Conservation (phyloP, 495 filamentous ascomycete species). For the Saxispiralis lemnorum region DNA sequence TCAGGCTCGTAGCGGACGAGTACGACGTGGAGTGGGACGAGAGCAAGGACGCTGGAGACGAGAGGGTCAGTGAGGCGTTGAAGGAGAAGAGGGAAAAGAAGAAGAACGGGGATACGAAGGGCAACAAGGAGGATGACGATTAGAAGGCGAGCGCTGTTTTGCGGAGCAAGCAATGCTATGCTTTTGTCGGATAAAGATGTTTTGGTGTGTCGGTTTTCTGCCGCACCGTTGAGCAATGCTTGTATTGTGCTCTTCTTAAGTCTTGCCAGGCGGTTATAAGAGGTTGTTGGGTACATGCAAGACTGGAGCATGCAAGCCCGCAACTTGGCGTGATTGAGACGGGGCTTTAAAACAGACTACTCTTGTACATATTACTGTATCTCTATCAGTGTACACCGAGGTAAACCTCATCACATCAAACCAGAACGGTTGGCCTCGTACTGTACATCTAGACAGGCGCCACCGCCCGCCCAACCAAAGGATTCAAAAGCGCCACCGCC, state of each 20-base stretch:
- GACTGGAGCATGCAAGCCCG: too few relatives aligned
- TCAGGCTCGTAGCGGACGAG: constrained; percentile 63
- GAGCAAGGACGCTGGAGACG: constrained; percentile 42
- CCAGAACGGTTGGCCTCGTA: too few relatives aligned
- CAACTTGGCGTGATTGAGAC: background rate
- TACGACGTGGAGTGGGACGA: constrained; percentile 96
- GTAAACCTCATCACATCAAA: too few relatives aligned
- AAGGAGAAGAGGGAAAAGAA: constrained; percentile 27
- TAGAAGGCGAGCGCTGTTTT: too few relatives aligned
- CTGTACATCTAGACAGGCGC: background rate
- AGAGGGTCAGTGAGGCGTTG: constrained; percentile 25
- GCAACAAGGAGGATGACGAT: constrained; percentile 25
- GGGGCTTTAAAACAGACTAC: background rate
- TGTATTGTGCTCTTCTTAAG: too few relatives aligned
- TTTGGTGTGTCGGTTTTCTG: too few relatives aligned
- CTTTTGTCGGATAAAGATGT: too few relatives aligned
- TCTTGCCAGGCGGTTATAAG: too few relatives aligned
- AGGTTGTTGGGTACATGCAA: too few relatives aligned
- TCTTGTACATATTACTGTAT: background rate
- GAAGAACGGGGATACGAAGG: constrained; percentile 28
- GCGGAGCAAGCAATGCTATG: too few relatives aligned
- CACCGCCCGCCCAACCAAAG: background rate
- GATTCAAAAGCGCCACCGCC: constrained; percentile 21
- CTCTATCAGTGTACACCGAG: background rate
- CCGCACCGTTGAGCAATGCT: too few relatives aligned